Evolutionary conservation across 1,284 basidiomycete species (phyloP).

Genomic region (Moesziomyces antarcticus): DNA sequence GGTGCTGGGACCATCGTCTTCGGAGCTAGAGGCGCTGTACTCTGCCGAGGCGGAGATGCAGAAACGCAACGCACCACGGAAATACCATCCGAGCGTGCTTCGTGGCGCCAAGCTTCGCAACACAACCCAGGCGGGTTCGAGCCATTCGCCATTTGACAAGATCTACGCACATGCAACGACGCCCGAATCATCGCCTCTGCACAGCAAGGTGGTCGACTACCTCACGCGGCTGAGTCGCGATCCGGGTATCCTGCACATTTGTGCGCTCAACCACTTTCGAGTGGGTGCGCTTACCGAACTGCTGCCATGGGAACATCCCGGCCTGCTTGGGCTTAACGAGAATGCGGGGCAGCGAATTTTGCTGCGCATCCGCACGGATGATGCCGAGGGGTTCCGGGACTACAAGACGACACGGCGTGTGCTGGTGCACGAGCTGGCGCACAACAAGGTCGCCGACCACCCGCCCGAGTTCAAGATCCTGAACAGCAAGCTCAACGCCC

Average conservation of each 20-base stretch:
- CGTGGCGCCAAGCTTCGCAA: slow-evolving; percentile 41
- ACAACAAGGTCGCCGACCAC: slow-evolving; percentile 60
- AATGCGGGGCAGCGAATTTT: slow-evolving; percentile 58
- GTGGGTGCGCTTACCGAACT: slow-evolving; percentile 59
- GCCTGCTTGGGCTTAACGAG: slow-evolving; percentile 60
- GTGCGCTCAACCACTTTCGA: slow-evolving; percentile 48
- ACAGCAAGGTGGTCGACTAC: slow-evolving; percentile 38
- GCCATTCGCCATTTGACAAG: slow-evolving; percentile 41
- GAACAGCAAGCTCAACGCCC: slow-evolving; percentile 60
- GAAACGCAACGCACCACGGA: slow-evolving; percentile 43
- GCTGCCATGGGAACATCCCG: slow-evolving; percentile 59
- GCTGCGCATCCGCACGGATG: slow-evolving; percentile 60
- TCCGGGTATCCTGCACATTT: slow-evolving; percentile 60
- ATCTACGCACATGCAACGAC: slow-evolving; percentile 48
- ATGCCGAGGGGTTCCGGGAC: slow-evolving; percentile 57
- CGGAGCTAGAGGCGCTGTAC: slow-evolving; percentile 40
- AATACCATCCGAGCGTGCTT: slow-evolving; percentile 60
- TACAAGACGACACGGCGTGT: slow-evolving; percentile 61
- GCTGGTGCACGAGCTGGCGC: slow-evolving; percentile 62
- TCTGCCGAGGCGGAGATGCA: slow-evolving; percentile 32
- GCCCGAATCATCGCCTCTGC: slow-evolving; percentile 17
- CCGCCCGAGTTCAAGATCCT: slow-evolving; percentile 63
- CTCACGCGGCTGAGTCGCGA: slow-evolving; percentile 51
- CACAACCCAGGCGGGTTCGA: slow-evolving; percentile 20
- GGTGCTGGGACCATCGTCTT: slow-evolving; percentile 44